Conservation (phyloP, 1,139 yeast species). For the Blastobotrys ciferrii region DNA sequence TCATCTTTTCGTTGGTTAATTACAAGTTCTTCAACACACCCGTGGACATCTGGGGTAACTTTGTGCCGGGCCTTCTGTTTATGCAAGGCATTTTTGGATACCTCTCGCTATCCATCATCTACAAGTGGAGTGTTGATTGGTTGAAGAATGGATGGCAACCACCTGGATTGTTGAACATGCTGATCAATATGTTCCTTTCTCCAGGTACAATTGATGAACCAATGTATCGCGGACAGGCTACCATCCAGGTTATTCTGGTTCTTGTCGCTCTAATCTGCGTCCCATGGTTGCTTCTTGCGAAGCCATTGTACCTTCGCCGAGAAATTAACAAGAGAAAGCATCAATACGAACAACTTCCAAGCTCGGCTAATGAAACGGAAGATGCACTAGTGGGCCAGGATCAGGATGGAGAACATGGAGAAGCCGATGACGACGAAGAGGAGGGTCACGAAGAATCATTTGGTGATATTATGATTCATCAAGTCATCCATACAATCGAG, state of each 20-base stretch:
- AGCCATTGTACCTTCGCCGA: slow-evolving; percentile 70
- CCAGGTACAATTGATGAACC: slow-evolving; percentile 88
- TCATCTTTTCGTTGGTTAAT: slow-evolving; percentile 80
- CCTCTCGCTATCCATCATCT: slow-evolving; percentile 75
- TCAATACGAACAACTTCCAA: slow-evolving; percentile 14
- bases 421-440: slow-evolving; percentile 36
- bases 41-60: slow-evolving; percentile 88
- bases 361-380: slow-evolving; percentile 21
- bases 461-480: slow-evolving; percentile 95
- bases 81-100: slow-evolving; percentile 97
- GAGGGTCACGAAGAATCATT: slow-evolving; percentile 59
- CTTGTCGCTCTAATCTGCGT: slow-evolving; percentile 81
- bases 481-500: slow-evolving; percentile 97
- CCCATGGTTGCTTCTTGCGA: slow-evolving; percentile 86
- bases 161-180: slow-evolving; percentile 91
- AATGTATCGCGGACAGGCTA: slow-evolving; percentile 79
- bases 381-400: slow-evolving; percentile 26
- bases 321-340: slow-evolving; percentile 35
- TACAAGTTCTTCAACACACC: slow-evolving; percentile 67
- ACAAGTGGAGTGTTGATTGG: slow-evolving; percentile 97
- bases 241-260: slow-evolving; percentile 71
- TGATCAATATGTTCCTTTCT: slow-evolving; percentile 90
- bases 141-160: slow-evolving; percentile 68
- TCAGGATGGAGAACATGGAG: slow-evolving; percentile 19
- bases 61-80: slow-evolving; percentile 88